Evolutionary conservation across 345 rosid genomes (phyloP).

Genomic region (Boechera retrofracta): DNA sequence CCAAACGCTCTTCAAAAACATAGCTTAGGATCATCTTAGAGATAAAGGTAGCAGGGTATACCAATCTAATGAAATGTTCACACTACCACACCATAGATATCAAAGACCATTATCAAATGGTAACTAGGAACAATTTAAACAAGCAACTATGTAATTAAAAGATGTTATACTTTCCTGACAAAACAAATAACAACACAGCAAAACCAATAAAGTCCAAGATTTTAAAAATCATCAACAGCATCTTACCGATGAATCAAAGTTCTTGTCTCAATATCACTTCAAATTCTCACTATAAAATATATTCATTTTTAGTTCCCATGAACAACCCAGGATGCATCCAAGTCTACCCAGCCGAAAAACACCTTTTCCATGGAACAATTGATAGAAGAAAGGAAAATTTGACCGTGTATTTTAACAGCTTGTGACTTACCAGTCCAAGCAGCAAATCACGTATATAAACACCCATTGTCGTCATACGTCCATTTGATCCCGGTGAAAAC

Average conservation of each 20-base stretch:
- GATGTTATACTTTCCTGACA: slow-evolving; percentile 13
- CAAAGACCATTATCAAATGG: neutral
- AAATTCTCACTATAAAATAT: slow-evolving; percentile 10
- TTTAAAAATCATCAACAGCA: neutral
- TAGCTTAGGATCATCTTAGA: neutral
- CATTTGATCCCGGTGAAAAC: slow-evolving; percentile 90
- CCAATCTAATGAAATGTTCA: neutral
- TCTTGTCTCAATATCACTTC: slow-evolving; percentile 19
- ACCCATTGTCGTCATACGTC: slow-evolving; percentile 88
- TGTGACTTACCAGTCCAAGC: slow-evolving; percentile 85
- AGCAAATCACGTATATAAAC: slow-evolving; percentile 92
- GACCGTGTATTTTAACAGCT: neutral
- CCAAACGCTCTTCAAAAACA: neutral
- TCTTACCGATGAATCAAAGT: neutral
- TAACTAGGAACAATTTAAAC: neutral
- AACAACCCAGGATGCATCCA: slow-evolving; percentile 5
- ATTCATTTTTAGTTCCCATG: slow-evolving; percentile 9
- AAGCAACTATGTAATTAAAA: neutral
- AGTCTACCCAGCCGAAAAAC: slow-evolving; percentile 17
- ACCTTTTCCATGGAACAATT: slow-evolving; percentile 20
- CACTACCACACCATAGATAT: neutral
- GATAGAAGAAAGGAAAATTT: slow-evolving; percentile 10
- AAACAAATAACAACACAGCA: slow-evolving; percentile 2
- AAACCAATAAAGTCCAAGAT: neutral
- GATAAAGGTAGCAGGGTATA: neutral